Evolutionary conservation across 1,284 basidiomycete species (phyloP).

Genomic region (Rhodotorula sp.): DNA sequence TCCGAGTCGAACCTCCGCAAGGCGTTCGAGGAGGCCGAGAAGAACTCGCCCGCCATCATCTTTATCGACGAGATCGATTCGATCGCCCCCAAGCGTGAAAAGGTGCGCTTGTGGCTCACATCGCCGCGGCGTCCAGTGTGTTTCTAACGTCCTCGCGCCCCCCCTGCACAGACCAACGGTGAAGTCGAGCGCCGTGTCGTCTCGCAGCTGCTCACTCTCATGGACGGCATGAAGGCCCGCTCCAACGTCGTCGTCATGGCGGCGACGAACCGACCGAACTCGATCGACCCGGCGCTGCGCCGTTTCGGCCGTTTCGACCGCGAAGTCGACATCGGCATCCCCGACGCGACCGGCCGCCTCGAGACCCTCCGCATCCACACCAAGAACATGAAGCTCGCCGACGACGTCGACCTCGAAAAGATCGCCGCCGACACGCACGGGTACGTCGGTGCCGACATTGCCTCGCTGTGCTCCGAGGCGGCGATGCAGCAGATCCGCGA

Average conservation of each 20-base stretch:
- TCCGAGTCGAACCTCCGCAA: conserved; percentile 95
- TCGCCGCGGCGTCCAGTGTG: background rate
- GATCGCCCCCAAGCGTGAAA: conserved; percentile 99
- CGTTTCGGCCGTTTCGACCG: conserved; percentile 99
- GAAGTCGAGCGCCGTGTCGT: conserved; percentile 99
- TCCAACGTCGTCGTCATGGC: conserved; percentile 99
- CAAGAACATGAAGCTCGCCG: conserved; percentile 99
- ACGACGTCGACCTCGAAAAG: conserved; percentile 98
- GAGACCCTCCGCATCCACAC: conserved; percentile 99
- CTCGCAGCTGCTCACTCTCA: conserved; percentile 93
- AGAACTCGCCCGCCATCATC: conserved; percentile 99
- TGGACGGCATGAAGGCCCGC: conserved; percentile 98
- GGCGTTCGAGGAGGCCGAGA: conserved; percentile 98
- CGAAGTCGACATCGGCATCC: conserved; percentile 98
- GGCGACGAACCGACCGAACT: conserved; percentile 97
- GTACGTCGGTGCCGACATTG: conserved; percentile 97
- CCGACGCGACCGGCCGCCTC: conserved; percentile 95
- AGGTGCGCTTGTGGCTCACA: conserved; percentile 55
- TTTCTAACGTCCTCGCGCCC: background rate
- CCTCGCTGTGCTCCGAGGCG: conserved; percentile 92
- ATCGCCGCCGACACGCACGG: conserved; percentile 99
- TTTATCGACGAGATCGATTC: conserved; percentile 99
- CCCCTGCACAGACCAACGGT: conserved; percentile 74
- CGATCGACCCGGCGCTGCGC: conserved; percentile 95
- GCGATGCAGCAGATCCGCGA: conserved; percentile 99